Percentiles rank a stretch among this genome's conserved stretches.
These are phyloP conservation scores for Lipomyces chichibuensis DNA, from an alignment of 805 yeast genomes.

Conservation along the genomic window DNA sequence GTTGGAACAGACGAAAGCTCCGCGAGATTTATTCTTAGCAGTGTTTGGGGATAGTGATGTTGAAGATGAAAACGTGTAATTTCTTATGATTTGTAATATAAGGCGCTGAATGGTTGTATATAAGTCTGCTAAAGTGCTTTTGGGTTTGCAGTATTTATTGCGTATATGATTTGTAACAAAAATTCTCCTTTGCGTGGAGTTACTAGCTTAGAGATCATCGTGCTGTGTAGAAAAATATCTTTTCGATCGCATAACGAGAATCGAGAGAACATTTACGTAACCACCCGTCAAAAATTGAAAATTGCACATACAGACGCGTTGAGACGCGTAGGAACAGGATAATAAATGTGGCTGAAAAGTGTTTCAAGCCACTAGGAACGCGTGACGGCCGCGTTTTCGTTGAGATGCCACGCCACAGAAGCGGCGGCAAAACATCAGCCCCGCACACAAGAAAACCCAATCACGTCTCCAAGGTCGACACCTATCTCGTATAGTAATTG, in stretches of 20 bases:
- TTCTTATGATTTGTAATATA: neutral
- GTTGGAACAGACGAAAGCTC: conserved; percentile 33
- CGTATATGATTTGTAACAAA: no score
- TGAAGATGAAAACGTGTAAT: conserved; percentile 4
- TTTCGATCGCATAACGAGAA: no score
- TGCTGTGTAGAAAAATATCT: no score
- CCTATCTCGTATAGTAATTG: neutral
- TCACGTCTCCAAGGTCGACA: no score
- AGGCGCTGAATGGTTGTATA: neutral
- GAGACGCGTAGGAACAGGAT: neutral
- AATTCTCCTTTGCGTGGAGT: no score
- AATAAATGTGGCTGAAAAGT: neutral
- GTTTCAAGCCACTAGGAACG: neutral
- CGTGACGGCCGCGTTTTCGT: neutral
- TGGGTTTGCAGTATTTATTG: no score
- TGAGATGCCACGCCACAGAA: neutral
- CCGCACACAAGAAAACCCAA: no score
- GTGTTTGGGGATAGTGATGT: conserved; percentile 37
- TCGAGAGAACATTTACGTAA: no score
- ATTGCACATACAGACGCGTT: no score
- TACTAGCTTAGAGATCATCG: no score
- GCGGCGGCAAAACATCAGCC: neutral
- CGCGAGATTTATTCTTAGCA: conserved; percentile 35
- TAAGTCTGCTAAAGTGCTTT: neutral
- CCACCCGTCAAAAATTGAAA: no score